A percentile compares a stretch with the other conserved stretches of the same genome.
phyloP scores from a whole-genome alignment of 1,284 basidiomycete genomes.

The Vanrija pseudolonga region DNA sequence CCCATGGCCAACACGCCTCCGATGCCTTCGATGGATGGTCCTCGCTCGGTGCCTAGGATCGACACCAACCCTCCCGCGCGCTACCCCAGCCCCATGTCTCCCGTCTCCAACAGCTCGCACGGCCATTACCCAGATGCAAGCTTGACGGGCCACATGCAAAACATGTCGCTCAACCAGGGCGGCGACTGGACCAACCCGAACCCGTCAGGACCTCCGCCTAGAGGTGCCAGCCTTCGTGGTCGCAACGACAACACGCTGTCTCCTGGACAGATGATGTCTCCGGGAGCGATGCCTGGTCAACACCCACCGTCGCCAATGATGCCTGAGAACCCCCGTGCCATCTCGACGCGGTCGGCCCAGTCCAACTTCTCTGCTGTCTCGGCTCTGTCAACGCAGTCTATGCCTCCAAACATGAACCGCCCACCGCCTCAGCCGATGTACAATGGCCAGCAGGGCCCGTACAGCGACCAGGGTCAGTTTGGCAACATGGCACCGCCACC shows the following conservation, averaged over 20 bases:
- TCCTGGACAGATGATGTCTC: no score
- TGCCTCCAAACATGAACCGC: background rate
- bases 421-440: background rate
- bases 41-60: no score
- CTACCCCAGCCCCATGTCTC: slow-evolving; percentile 33
- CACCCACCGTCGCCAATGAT: background rate
- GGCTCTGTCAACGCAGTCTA: background rate
- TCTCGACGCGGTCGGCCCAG: slow-evolving; percentile 31
- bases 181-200: no score
- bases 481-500: no score
- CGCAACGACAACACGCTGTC: no score
- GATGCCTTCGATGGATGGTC: no score
- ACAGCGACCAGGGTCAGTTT: background rate
- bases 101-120: slow-evolving; percentile 7
- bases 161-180: slow-evolving; percentile 16
- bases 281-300: no score
- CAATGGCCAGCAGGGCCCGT: background rate
- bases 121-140: no score
- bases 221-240: background rate
- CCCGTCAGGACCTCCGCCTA: background rate
- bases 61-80: slow-evolving; percentile 24
- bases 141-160: background rate
- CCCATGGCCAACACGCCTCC: no score
- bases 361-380: slow-evolving; percentile 7
- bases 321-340: slow-evolving; percentile 20